Conservation (phyloP, 2,329 filamentous ascomycete species). For the Fusarium sp. region DNA sequence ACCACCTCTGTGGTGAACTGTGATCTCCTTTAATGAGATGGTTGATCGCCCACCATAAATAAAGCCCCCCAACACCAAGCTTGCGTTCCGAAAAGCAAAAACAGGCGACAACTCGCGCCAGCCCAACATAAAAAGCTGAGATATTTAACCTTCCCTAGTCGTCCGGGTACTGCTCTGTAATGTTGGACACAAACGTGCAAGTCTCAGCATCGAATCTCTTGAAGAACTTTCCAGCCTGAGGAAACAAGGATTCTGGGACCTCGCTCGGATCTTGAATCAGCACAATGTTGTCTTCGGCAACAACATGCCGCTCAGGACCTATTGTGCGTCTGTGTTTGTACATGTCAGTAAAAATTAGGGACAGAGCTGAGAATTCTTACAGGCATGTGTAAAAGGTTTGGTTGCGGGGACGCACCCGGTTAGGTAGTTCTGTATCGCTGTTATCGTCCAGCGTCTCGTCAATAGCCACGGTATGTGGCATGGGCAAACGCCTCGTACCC, state of each 20-base stretch:
- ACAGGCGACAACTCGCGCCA: background rate
- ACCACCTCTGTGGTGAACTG: conserved; percentile 4
- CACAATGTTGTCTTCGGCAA: conserved; percentile 81
- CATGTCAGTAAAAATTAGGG: conserved; percentile 11
- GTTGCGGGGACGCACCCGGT: conserved; percentile 46
- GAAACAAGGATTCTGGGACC: conserved; percentile 70
- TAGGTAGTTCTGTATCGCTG: conserved; percentile 47
- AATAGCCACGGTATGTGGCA: conserved; percentile 45
- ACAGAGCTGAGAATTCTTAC: conserved; percentile 65
- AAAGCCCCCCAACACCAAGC: conserved; percentile 7
- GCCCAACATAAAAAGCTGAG: background rate
- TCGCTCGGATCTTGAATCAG: conserved; percentile 62
- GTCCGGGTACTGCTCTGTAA: conserved; percentile 84
- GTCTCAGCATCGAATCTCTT: conserved; percentile 80
- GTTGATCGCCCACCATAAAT: background rate
- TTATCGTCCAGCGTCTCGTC: conserved; percentile 46
- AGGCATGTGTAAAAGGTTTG: conserved; percentile 82
- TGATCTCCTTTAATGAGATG: background rate
- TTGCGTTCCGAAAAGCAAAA: conserved; percentile 9
- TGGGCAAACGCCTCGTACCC: conserved; percentile 46
- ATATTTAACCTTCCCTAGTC: conserved; percentile 65
- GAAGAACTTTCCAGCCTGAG: conserved; percentile 85
- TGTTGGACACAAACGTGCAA: conserved; percentile 84
- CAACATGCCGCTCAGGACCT: conserved; percentile 51
- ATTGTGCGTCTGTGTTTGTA: conserved; percentile 47